Conservation (phyloP, 2,329 filamentous ascomycete species). For the Arthrobotrys entomopaga region DNA sequence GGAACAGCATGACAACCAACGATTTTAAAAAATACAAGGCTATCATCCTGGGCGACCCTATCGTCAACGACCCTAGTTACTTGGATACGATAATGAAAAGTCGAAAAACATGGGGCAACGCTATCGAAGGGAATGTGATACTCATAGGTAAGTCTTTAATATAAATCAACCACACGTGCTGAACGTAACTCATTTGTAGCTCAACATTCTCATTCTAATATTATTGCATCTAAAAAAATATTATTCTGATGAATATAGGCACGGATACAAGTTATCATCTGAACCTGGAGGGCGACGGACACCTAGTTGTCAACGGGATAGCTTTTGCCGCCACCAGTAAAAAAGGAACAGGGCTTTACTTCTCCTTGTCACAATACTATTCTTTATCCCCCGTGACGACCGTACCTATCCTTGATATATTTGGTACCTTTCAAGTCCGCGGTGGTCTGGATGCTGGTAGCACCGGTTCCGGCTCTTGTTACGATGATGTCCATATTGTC, state of each 20-base stretch:
- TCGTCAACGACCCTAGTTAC: background rate
- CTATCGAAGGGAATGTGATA: slow-evolving; percentile 9
- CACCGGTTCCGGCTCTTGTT: background rate
- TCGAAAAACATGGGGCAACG: background rate
- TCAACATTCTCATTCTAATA: too few species aligned
- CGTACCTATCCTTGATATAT: background rate
- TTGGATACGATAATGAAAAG: background rate
- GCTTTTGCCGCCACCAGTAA: background rate
- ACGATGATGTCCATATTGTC: slow-evolving; percentile 5
- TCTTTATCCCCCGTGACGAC: background rate
- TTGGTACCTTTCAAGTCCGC: slow-evolving; percentile 1
- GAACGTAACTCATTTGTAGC: too few species aligned
- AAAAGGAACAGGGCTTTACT: slow-evolving; percentile 10
- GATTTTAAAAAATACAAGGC: slow-evolving; percentile 17
- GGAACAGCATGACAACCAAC: background rate
- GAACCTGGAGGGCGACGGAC: too few species aligned
- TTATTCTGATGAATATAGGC: background rate
- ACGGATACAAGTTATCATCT: background rate
- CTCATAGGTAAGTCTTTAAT: slow-evolving; percentile 2
- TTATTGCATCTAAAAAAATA: background rate
- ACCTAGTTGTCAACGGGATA: background rate
- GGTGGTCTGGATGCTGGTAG: background rate
- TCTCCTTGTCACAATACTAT: background rate
- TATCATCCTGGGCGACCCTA: slow-evolving; percentile 8
- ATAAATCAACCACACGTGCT: too few species aligned